Evolutionary conservation across 129 eudicot species (phyloP).

Genomic region (Flaveria brownii): DNA sequence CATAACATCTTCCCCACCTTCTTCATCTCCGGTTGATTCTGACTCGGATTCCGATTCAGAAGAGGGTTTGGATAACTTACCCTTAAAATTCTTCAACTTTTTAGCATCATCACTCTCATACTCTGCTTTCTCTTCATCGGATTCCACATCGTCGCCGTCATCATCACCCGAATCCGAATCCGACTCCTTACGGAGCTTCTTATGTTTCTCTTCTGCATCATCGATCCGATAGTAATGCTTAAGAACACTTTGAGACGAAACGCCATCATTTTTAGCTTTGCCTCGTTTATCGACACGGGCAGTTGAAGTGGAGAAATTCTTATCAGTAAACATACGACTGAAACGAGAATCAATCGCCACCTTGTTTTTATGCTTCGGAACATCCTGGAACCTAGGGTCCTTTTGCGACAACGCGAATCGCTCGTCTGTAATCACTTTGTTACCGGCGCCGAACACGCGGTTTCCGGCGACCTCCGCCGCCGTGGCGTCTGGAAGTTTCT

Average conservation of each 20-base stretch:
- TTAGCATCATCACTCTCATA: constrained; percentile 19
- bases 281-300: constrained; percentile 79
- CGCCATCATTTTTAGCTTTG: constrained; percentile 37
- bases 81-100: constrained; percentile 24
- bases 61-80: constrained; percentile 12
- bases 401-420: constrained; percentile 62
- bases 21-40: constrained; percentile 18
- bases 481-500: constrained; percentile 15
- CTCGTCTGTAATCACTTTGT: constrained; percentile 52
- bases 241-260: constrained; percentile 41
- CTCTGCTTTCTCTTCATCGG: constrained; percentile 23
- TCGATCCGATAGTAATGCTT: constrained; percentile 55
- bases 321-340: constrained; percentile 64
- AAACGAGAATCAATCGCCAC: constrained; percentile 78
- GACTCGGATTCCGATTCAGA: constrained; percentile 27
- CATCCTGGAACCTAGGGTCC: constrained; percentile 80
- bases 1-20: constrained; percentile 32
- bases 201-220: constrained; percentile 14
- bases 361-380: constrained; percentile 58
- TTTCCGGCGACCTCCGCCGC: background rate
- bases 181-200: constrained; percentile 4
- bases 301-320: constrained; percentile 52
- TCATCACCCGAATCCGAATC: constrained; percentile 17
- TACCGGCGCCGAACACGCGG: constrained; percentile 36
- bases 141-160: background rate